Evolutionary conservation across 805 yeast genomes (phyloP), one percentile per base, ranked within the genome.

Genomic region (Spathaspora arborariae): DNA sequence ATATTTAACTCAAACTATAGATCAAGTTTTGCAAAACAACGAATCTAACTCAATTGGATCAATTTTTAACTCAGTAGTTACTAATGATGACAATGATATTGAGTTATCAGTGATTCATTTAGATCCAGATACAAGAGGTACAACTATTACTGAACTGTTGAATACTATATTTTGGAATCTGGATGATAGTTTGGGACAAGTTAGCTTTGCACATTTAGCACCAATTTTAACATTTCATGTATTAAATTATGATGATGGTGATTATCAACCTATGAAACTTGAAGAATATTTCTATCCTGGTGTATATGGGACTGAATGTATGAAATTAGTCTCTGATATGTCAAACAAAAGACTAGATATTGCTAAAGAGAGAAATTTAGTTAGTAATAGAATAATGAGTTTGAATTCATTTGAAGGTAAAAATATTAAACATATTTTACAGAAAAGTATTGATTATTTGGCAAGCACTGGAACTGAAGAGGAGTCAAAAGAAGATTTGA

Each of bases 351-450:
- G 55, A 18, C 51, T 53, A 6, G 53, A 54, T 15, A 35, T 58
- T 10, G 35, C 43, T 13, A 39, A 49, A 26, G 53, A 53, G 5
- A 58, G 67, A 37, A 51, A 49, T 7, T 49, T 48, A 21, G 45
- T 59, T 10, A 56, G 62, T 27, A 56, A 57, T 20, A 54, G 60
- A 30, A 56, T 70, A 20, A 62, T 70, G 67, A 52, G 54, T 5
- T 49, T 61, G 38, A 69, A 57, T 50, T 62, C 70, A 22, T 71
- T 70, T 48, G 73, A 68, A 51, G 77, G 77, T 1, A 70, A 70
- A 51, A 57, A 58, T 18, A 58, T 71, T 20, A 61, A 56, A 34
- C 50, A 53, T 1, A 53, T 71, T 20, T 50, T 72, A 21, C 50
- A 50, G 21, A 58, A 57, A 10, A 46, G 67, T 1, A 52, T 57